phyloP scores from a whole-genome alignment of 2,329 filamentous ascomycete species.

The Amesomyces nigricolor region DNA sequence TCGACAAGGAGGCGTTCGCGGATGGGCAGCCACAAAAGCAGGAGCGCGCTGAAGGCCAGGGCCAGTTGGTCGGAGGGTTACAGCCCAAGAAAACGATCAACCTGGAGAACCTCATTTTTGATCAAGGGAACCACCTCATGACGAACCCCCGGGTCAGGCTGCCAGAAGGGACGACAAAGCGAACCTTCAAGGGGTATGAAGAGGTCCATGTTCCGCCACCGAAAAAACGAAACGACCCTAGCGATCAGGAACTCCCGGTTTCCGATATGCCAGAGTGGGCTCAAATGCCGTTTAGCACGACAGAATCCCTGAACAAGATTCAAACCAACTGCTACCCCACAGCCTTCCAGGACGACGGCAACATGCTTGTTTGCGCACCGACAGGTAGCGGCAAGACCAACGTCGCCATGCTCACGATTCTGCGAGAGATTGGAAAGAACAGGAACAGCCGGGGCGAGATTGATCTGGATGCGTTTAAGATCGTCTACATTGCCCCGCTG shows the following conservation, averaged over 20 bases:
- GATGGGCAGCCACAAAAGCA: slow-evolving; percentile 43
- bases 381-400: slow-evolving; percentile 98
- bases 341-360: slow-evolving; percentile 89
- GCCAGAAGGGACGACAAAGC: slow-evolving; percentile 89
- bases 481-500: slow-evolving; percentile 92
- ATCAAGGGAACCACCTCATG: slow-evolving; percentile 98
- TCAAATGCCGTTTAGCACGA: slow-evolving; percentile 73
- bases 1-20: slow-evolving; percentile 64
- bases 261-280: slow-evolving; percentile 92
- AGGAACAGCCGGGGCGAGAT: slow-evolving; percentile 89
- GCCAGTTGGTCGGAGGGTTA: slow-evolving; percentile 70
- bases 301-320: slow-evolving; percentile 87
- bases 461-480: slow-evolving; percentile 94
- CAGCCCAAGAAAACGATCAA: slow-evolving; percentile 86
- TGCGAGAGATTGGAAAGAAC: slow-evolving; percentile 95
- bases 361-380: slow-evolving; percentile 95
- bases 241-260: slow-evolving; percentile 76
- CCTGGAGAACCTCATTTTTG: slow-evolving; percentile 91
- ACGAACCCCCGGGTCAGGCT: slow-evolving; percentile 95
- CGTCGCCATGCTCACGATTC: slow-evolving; percentile 93
- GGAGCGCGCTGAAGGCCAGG: slow-evolving; percentile 51
- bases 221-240: slow-evolving; percentile 76
- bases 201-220: slow-evolving; percentile 95
- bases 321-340: slow-evolving; percentile 90
- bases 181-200: slow-evolving; percentile 95